Evolutionary conservation across 768 basidiomycete genomes (phyloP), one percentile per base, ranked within the genome.

Genomic region (Russula compacta): DNA sequence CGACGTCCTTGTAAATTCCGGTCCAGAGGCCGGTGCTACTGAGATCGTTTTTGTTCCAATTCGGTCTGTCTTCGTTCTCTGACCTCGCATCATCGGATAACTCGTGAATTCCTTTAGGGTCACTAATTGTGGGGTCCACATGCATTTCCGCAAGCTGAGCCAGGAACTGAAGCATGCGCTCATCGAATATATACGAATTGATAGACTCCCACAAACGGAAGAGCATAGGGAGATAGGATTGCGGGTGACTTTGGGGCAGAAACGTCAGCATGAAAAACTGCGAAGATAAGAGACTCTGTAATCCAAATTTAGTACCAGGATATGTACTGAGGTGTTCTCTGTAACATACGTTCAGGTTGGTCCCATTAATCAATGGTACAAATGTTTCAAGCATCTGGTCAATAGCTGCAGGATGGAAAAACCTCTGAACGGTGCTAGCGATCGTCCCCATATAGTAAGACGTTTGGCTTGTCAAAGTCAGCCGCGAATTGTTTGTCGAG

Each of bases 321-420:
- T 32, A 29, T 36, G n/a, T 51, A 33, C 43, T 48, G 9, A 36
- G 36, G 46, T 40, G 53, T 44, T 49, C 48, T 53, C 24, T 17
- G 50, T 21, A 36, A 77, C 86, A 70, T 63, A 88, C 87, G 73
- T 89, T 84, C 66, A 92, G 73, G 58, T 79, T 79, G 24, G 83
- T 85, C 36, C 86, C 87, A 67, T 92, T 87, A 38, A 95, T 77
- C 56, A 79, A 75, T 5, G 92, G 92, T 10, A 97, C 74, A 69
- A 95, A 92, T 0, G 81, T 85, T n/a, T 85, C 78, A 35, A 97
- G 81, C 91, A 97, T 95, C 67, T 90, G 87, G 65, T 87, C 83
- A 56, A 85, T 85, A 38, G 90, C 86, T 44, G 87, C 83, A 17
- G 92, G 92, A 67, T 93, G 92, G 73, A 93, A 95, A 78, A 95